Base-by-base conservation (phyloP, 805 yeast genomes). In the Starmerella sp. region DNA sequence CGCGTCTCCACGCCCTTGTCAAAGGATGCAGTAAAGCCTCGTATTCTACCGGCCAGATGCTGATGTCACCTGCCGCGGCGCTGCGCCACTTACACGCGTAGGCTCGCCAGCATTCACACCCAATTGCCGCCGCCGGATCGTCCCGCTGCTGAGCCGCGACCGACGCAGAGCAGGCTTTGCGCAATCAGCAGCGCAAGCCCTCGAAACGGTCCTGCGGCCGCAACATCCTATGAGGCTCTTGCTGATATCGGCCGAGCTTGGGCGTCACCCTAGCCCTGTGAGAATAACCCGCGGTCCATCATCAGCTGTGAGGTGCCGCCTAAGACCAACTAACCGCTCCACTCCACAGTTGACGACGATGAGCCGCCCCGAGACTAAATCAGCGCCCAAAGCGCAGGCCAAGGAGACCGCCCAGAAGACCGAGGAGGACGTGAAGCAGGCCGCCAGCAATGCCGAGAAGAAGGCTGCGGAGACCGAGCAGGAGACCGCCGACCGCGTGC, bases 401-500 rank as follows among this genome's bases (percentile, higher is more conserved):
- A 46, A 47, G 28, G 48, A 52, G 15, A 28, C 45, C 30, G 14
- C 43, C 13, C 42, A 17, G 31, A 15, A 34, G n/a, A 34, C 30
- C 11, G 49, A 29, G 29, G 36, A 31, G n/a, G 41, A 43, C 36
- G 42, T 29, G 17, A 32, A 39, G 48, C 48, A 45, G 50, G 37
- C 51, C 2, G 43, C 39, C 32, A 45, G 13, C 41, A n/a, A 34
- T 13, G 54, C 52, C 11, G 47, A 52, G 15, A 48, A 46, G 38
- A 39, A 17, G 22, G 52, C 22, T 13, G 28, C 46, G 36, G 37
- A 49, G 36, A 54, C 54, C 28, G 43, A 28, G n/a, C 28, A 52
- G 38, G 48, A 35, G 13, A 55, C 53, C 14, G 47, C 44, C 32
- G 44, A 57, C 32, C 34, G 30, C 13, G 51, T 52, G 17, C 34